These are phyloP conservation scores for Paracoccidioides lutzii DNA, from an alignment of 2,329 filamentous ascomycete species.

Conservation along the genomic window DNA sequence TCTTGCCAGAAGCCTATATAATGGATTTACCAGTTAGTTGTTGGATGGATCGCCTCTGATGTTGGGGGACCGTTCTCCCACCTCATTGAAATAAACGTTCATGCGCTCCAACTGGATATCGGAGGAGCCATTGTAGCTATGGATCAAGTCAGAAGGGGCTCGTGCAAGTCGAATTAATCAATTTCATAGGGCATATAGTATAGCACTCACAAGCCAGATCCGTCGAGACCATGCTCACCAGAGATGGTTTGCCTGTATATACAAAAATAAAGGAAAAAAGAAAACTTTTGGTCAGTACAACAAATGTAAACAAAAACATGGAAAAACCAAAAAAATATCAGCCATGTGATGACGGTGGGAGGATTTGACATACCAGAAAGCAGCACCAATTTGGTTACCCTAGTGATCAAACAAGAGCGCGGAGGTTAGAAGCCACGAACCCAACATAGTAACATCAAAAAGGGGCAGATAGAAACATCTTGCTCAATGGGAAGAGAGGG, in stretches of 20 bases:
- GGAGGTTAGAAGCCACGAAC: slow-evolving; percentile 19
- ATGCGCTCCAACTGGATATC: slow-evolving; percentile 99
- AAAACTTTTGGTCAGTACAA: slow-evolving; percentile 28
- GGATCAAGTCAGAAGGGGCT: slow-evolving; percentile 16
- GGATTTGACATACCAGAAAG: slow-evolving; percentile 66
- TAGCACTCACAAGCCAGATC: slow-evolving; percentile 73
- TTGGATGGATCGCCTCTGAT: slow-evolving; percentile 4
- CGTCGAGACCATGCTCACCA: slow-evolving; percentile 91
- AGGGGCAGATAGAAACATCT: neutral
- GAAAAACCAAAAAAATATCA: neutral
- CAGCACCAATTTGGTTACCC: slow-evolving; percentile 99
- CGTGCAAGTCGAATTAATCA: neutral
- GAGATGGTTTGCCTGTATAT: slow-evolving; percentile 60
- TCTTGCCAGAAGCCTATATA: slow-evolving; percentile 79
- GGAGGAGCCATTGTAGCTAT: slow-evolving; percentile 89
- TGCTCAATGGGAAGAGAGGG: neutral
- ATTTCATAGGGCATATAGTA: neutral
- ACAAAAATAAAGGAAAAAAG: neutral
- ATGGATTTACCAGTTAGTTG: slow-evolving; percentile 1
- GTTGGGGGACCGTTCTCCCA: slow-evolving; percentile 26
- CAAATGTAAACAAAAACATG: slow-evolving; percentile 4
- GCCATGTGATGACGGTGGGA: neutral
- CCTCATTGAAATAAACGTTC: slow-evolving; percentile 99
- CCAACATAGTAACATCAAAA: neutral
- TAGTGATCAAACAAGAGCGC: slow-evolving; percentile 30